Base-by-base conservation (phyloP, 805 yeast genomes). In the Hanseniaspora osmophila region DNA sequence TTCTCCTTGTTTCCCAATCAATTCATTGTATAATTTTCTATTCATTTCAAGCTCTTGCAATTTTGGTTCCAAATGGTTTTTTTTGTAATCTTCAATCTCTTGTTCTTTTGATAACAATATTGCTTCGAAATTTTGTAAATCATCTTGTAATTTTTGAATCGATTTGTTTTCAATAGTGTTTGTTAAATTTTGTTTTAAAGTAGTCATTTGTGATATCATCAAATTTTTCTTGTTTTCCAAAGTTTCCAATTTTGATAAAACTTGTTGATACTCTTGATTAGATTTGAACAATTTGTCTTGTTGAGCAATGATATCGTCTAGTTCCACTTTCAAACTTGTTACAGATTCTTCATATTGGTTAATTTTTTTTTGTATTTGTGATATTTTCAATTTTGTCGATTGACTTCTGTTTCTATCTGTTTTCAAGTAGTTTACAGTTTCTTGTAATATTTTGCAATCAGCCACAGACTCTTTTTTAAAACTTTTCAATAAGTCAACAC, bases 261-360 rank as follows among this genome's bases (percentile, higher is more conserved):
- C 75, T 48, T 77, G 70, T 57, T 86, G 95, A 57, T 80, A 88
- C 47, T 82, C 81, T 57, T 85, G 95, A 55, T 85, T 84, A 1
- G 84, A 70, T 42, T 76, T 74, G 61, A 86, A 87, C 12, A 88
- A 64, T 12, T 57, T 57, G 42, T 82, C 80, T 2, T 85, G 71
- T 52, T 80, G 74, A 35, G 61, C 59, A n/a, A 80, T 78, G 1
- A 78, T 67, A 2, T 58, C 58, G 15, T 70, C 69, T 43, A 88
- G 70, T 48, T 77, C 64, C 6, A 51, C 47, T 41, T 77, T 74
- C 11, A 84, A 59, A 1, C 53, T 55, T 1, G 65, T 69, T 2
- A 80, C 76, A 44, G 80, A 74, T 6, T 54, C 57, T 19, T 69
- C 65, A 47, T 71, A 76, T 1, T 47, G 49, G 1, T 68, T 70